Evolutionary conservation across 2,329 filamentous ascomycete species (phyloP), one percentile per base, ranked within the genome.

Genomic region (Aspergillus latus): DNA sequence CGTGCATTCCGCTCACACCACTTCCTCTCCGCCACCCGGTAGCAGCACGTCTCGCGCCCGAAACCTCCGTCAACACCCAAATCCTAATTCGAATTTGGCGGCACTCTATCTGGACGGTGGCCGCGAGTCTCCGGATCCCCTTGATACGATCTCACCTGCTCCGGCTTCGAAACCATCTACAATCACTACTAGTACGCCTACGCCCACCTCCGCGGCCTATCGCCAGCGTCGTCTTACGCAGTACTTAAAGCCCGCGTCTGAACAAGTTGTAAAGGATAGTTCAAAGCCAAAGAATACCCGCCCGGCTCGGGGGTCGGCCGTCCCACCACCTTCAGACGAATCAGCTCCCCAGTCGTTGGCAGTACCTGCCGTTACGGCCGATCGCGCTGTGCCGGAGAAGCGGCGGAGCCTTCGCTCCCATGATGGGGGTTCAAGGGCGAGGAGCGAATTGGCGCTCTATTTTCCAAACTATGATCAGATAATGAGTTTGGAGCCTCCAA

Each of bases 381-480:
- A 49, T 34, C 46, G 55, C 21, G 48, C 47, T 36, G 47, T 42
- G 49, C 49, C 47, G 26, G 58, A 64, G 37, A 87, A 89, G 64
- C 88, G 84, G 72, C 78, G 92, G 67, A 93, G 91, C 70, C 78
- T 97, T 71, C 85, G 93, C 60, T 96, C 91, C 51, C 89, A 95
- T 67, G 91, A 96, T 70, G 83, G 83, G 66, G 89, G 88, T 9
- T 88, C 88, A 50, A 83, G 90, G 64, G 88, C 92, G 76, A 96
- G 95, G 80, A 97, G 92, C 75, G 92, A 97, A 69, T 81, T 97
- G 59, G 88, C 92, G 37, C 84, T 86, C 47, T 97, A 96, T 76
- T 97, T 97, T 69, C 87, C 89, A 51, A 92, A 95, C 68, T 97
- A 96, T 74, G 92, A 97, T 74, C 90, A 96, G 71, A 84, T 97